Evolutionary conservation across 768 basidiomycete genomes (phyloP), one percentile per base, ranked within the genome.

Genomic region (Glaciozyma martinii): DNA sequence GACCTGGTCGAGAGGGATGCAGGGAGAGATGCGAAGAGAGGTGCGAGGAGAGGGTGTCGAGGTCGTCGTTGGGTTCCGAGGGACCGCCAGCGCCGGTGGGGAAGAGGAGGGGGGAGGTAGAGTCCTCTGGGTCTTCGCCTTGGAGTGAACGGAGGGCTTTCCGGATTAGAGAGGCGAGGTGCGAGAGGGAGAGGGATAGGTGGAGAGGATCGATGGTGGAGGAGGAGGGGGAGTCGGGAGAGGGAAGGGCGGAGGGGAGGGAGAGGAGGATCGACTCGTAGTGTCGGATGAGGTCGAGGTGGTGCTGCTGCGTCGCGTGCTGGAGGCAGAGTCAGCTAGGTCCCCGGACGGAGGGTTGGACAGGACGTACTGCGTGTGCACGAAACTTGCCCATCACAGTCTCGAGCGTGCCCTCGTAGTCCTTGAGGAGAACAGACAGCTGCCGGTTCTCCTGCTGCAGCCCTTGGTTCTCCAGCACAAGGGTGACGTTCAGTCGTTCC

Each of bases 371-470:
- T 18, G 90, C 85, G 74, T 97, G 87, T 64, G 86, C 86, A 65
- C 93, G 82, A 76, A 98, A 97, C 78, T 97, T 97, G 59, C 85
- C 79, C 95, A 99, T 98, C 75, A 98, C 89, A 33, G 86, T 92
- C 72, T 97, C 93, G 80, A 99, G 82, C 5, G 93, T 95, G 60
- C 81, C 80, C 76, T 98, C 93, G 75, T 98, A 94, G 76, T 99
- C 95, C 74, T 92, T 93, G 62, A 98, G 80, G 32, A 99, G 80
- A 32, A 84, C 72, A 70, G 86, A 86, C 37, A 98, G 82, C 74
- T 98, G 94, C 76, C 89, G 92, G 80, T 99, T 98, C 78, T 99
- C 95, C 67, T 97, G 87, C 56, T 89, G 79, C 1, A 99, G 79
- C 0, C 85, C 82, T 73, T 95, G 93, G 75, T 98, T 98, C 77